These are phyloP conservation scores for Ammopiptanthus mongolicus DNA, from an alignment of 306 rosid species.

Conservation along the genomic window DNA sequence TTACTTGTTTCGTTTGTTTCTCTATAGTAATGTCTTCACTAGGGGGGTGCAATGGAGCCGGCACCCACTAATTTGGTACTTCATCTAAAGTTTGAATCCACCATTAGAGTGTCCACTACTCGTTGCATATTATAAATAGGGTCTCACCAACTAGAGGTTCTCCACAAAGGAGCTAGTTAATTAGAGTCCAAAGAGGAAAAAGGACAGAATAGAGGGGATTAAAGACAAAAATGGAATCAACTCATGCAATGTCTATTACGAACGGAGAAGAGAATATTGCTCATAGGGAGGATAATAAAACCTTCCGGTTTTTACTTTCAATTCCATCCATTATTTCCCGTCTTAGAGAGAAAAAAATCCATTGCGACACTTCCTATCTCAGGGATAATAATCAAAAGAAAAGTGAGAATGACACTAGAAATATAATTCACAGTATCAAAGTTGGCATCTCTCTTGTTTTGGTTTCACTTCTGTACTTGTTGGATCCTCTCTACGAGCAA, in stretches of 20 bases:
- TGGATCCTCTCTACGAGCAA: constrained; percentile 53
- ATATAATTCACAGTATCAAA: constrained; percentile 55
- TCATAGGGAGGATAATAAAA: constrained; percentile 6
- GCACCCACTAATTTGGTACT: not conserved
- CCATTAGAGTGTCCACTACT: not conserved
- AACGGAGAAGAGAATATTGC: constrained; percentile 3
- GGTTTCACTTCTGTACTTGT: constrained; percentile 64
- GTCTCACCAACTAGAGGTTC: not conserved
- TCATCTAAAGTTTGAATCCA: not conserved
- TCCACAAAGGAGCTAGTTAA: not conserved
- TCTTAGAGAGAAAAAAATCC: constrained; percentile 7
- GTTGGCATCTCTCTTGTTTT: constrained; percentile 62
- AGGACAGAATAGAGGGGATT: not conserved
- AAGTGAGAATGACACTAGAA: constrained; percentile 26
- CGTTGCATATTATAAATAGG: not conserved
- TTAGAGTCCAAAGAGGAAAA: not conserved
- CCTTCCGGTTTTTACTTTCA: constrained; percentile 1
- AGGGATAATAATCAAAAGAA: constrained; percentile 22
- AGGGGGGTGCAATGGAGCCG: not conserved
- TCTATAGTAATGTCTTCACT: not conserved
- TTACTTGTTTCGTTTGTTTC: not conserved
- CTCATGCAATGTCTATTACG: constrained; percentile 34
- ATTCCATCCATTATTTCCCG: not conserved
- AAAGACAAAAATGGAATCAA: constrained; percentile 34
- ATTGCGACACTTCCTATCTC: not conserved